These are phyloP conservation scores for Cladophialophora exuberans DNA, from an alignment of 2,329 filamentous ascomycete species.

Conservation along the genomic window DNA sequence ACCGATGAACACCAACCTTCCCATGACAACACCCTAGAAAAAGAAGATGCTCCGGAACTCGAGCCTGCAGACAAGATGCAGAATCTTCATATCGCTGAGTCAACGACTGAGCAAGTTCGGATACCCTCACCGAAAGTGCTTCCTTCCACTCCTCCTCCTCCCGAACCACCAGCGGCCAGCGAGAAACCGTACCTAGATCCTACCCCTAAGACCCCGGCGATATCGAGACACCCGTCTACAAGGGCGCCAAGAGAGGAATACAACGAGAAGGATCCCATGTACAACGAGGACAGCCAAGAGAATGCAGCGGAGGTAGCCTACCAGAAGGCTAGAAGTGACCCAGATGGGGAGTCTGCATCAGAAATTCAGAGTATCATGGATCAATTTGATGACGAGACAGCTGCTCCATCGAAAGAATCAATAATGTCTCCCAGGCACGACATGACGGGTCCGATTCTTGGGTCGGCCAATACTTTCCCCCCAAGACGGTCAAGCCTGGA, in stretches of 20 bases:
- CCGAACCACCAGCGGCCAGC: slow-evolving; percentile 47
- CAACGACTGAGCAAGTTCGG: background rate
- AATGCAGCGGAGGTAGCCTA: slow-evolving; percentile 57
- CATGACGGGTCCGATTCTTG: slow-evolving; percentile 76
- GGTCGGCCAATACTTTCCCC: slow-evolving; percentile 70
- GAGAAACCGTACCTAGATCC: slow-evolving; percentile 57
- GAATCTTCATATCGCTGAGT: slow-evolving; percentile 12
- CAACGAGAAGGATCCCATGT: slow-evolving; percentile 31
- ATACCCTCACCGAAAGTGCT: slow-evolving; percentile 25
- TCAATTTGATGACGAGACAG: slow-evolving; percentile 79
- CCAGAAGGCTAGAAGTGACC: slow-evolving; percentile 46
- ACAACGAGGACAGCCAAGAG: slow-evolving; percentile 47
- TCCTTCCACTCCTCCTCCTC: slow-evolving; percentile 46
- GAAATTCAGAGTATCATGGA: slow-evolving; percentile 99
- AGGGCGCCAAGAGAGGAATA: slow-evolving; percentile 23
- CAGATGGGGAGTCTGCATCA: slow-evolving; percentile 66
- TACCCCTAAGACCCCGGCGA: slow-evolving; percentile 50
- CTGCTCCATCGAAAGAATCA: slow-evolving; percentile 73
- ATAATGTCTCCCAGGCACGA: slow-evolving; percentile 91
- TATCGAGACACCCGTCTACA: slow-evolving; percentile 43
- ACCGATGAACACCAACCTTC: background rate
- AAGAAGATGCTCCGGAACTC: slow-evolving; percentile 4
- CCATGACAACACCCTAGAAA: background rate
- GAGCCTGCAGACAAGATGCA: slow-evolving; percentile 8
- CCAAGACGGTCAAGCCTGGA: slow-evolving; percentile 87